Evolutionary conservation across 352 stramenopile species (phyloP).

Genomic region (Globisporangium solare): DNA sequence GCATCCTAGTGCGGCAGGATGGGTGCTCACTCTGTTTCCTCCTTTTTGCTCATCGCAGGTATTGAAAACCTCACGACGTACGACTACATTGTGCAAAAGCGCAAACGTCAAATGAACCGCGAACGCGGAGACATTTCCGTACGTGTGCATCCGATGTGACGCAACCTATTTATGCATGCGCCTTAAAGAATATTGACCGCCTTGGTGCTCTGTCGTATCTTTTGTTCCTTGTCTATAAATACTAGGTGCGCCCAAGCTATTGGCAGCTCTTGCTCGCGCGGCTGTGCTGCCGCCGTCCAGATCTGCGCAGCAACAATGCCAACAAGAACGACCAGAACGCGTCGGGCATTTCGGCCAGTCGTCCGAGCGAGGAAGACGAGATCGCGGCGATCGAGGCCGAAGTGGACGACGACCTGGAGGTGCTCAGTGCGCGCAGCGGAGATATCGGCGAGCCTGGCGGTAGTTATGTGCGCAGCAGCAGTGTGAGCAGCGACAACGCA

Average conservation of each 20-base stretch:
- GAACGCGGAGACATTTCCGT: constrained; percentile 49
- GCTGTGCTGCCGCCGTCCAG: constrained; percentile 21
- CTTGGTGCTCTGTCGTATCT: constrained; percentile 8
- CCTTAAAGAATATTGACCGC: constrained; percentile 7
- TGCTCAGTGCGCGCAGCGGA: constrained; percentile 65
- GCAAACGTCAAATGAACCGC: constrained; percentile 66
- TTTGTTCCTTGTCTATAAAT: constrained; percentile 10
- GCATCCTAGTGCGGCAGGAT: too few relatives aligned
- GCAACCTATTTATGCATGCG: too few relatives aligned
- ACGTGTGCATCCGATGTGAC: constrained; percentile 67
- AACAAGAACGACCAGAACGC: constrained; percentile 23
- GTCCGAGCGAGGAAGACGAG: constrained; percentile 63
- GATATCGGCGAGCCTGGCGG: constrained; percentile 42
- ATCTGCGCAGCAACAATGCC: constrained; percentile 27
- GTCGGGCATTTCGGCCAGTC: constrained; percentile 47
- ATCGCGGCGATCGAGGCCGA: constrained; percentile 67
- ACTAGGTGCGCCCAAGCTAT: constrained; percentile 23
- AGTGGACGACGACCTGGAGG: constrained; percentile 75
- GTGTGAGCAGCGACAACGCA: constrained; percentile 6
- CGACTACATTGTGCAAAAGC: constrained; percentile 84
- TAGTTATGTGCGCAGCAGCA: constrained; percentile 20
- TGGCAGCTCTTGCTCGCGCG: constrained; percentile 30
- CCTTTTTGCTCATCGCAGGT: constrained; percentile 21
- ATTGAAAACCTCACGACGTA: constrained; percentile 84
- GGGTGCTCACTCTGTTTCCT: too few relatives aligned